These are phyloP conservation scores for Bipolaris bicolor DNA, from an alignment of 2,329 filamentous ascomycete species.

Conservation along the genomic window DNA sequence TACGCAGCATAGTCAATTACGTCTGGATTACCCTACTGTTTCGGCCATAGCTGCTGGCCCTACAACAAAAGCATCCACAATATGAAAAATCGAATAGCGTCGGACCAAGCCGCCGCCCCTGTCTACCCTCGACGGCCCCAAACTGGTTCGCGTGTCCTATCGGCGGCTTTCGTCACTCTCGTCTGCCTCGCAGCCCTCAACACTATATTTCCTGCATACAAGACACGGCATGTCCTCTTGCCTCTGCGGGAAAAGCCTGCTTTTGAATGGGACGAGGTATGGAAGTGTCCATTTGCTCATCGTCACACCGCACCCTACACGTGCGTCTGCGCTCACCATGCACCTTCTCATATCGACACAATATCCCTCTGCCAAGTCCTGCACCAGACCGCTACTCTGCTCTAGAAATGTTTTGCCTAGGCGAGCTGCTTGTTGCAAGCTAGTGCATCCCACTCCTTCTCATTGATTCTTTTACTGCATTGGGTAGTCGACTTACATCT, in stretches of 20 bases:
- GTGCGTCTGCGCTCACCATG: conserved; percentile 9
- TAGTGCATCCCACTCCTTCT: background rate
- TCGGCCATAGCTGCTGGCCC: too few relatives aligned
- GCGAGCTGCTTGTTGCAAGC: background rate
- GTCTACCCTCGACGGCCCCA: conserved; percentile 18
- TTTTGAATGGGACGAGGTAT: conserved; percentile 35
- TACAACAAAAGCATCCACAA: background rate
- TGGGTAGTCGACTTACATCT: conserved; percentile 1
- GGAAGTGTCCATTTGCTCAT: conserved; percentile 14
- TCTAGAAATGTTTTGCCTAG: background rate
- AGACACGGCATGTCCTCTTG: conserved; percentile 12
- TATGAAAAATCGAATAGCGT: conserved; percentile 32
- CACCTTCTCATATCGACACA: conserved; percentile 14
- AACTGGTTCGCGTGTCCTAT: conserved; percentile 18
- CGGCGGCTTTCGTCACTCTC: conserved; percentile 24
- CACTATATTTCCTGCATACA: conserved; percentile 24
- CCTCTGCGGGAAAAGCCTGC: conserved; percentile 4
- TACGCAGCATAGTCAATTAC: conserved; percentile 6
- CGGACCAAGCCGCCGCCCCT: conserved; percentile 14
- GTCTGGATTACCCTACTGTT: background rate
- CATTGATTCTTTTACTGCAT: background rate
- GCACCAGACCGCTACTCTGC: conserved; percentile 6
- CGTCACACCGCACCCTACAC: conserved; percentile 3
- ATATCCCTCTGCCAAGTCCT: background rate
- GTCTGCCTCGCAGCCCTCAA: conserved; percentile 27